Conservation (phyloP, 2,329 filamentous ascomycete genomes). For the Penicillium olsonii region DNA sequence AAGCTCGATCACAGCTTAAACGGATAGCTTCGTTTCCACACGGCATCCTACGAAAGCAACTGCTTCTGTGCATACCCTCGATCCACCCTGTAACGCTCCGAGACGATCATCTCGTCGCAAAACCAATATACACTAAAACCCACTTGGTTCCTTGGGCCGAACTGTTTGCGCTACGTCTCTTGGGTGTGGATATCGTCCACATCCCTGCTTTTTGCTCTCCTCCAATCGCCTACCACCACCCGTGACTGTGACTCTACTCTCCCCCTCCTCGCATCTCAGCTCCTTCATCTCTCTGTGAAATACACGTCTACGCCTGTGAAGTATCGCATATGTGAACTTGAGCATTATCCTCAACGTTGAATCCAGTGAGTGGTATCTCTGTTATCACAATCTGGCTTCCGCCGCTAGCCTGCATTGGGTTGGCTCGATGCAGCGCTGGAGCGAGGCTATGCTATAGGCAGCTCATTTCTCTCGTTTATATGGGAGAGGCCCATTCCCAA, state of each 20-base stretch:
- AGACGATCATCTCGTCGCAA: conserved; percentile 14
- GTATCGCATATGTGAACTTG: neutral
- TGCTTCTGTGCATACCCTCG: conserved; percentile 1
- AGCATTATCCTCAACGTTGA: neutral
- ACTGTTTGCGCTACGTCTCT: conserved; percentile 5
- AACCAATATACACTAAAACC: conserved; percentile 11
- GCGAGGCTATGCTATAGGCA: conserved; percentile 2
- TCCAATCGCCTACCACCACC: conserved; percentile 10
- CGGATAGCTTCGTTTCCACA: neutral
- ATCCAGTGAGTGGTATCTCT: conserved; percentile 12
- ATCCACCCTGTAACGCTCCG: conserved; percentile 9
- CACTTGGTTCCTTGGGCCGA: conserved; percentile 12
- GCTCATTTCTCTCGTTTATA: neutral
- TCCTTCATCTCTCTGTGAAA: conserved; percentile 4
- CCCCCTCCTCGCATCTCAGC: conserved; percentile 6
- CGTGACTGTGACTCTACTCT: conserved; percentile 9
- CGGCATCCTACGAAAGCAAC: neutral
- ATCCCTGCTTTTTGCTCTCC: conserved; percentile 7
- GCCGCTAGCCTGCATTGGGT: conserved; percentile 5
- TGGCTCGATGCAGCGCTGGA: neutral
- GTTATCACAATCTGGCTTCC: neutral
- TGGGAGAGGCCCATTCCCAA: neutral
- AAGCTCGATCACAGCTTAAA: neutral
- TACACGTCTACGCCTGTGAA: neutral
- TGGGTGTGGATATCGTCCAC: conserved; percentile 14